Evolutionary conservation across 2,329 filamentous ascomycete species (phyloP).

Genomic region (Diaporthe helianthi): DNA sequence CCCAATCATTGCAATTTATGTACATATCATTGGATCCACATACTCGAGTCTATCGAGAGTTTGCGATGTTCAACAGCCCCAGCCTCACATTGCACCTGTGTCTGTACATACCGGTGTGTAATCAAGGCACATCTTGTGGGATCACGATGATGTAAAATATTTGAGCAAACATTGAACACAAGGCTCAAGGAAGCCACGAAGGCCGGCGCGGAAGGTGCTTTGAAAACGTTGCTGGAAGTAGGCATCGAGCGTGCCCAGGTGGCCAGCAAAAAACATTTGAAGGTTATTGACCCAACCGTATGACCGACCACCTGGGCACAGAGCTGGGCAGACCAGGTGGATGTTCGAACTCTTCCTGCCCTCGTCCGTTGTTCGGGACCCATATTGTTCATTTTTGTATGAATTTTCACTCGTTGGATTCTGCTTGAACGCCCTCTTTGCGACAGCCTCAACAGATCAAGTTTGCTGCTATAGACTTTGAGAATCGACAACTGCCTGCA

Average conservation of each 20-base stretch:
- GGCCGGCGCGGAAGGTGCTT: not conserved
- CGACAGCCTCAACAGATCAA: not conserved
- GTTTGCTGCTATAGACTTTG: not conserved
- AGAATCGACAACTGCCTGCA: no score
- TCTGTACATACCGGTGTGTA: no score
- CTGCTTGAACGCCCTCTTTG: not conserved
- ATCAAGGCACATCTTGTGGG: not conserved
- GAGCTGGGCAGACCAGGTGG: no score
- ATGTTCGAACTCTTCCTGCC: not conserved
- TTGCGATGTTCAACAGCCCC: not conserved
- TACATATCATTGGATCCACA: no score
- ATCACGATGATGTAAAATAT: no score
- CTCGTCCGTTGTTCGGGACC: not conserved
- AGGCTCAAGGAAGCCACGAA: not conserved
- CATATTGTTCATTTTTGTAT: not conserved
- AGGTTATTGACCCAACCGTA: no score
- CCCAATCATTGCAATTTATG: not conserved
- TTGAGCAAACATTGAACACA: not conserved
- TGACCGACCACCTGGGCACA: no score
- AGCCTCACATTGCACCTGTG: no score
- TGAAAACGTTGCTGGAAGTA: not conserved
- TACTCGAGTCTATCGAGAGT: not conserved
- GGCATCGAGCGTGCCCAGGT: not conserved
- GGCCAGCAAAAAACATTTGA: not conserved
- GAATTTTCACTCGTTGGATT: not conserved